Base-by-base conservation (phyloP, 2,329 filamentous ascomycete genomes). In the Chalaropsis ovoidea region DNA sequence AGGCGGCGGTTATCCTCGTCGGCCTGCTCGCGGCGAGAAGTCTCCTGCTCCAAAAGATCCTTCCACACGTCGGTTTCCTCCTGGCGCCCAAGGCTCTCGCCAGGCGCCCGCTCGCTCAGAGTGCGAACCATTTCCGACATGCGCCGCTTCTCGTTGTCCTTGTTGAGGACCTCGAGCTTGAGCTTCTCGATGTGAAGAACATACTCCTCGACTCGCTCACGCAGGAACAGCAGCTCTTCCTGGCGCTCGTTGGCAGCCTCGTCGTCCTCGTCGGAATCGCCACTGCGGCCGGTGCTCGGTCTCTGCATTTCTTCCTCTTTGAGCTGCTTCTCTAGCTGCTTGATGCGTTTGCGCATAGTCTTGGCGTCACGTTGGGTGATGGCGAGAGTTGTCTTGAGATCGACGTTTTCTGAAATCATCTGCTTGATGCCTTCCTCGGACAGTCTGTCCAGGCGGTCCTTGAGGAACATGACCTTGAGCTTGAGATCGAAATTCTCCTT, bases 401-500 rank as follows among this genome's bases (percentile, higher is more conserved):
- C 91, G 3, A 97, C 93, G 71, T 96, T 99, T 75, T 96, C 93
- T 56, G 90, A 91, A 71, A 97, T 95, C 87, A 96, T 95, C 74
- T 96, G 93, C 76, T 95, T 95, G 74, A 99, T 87, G 69, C 92
- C 91, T 76, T 97, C 93, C 74, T 97, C 93, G 1, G 92, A 96
- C 52, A 95, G 83, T 73, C 93, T 94, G 75, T 95, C 91, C 22
- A 99, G 78, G 1, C 93, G 88, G 74, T 97, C 90, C 71, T 93
- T 95, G 61, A 99, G 82, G 72, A 96, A 99, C 80, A 96, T 95
- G 69, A 97, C 94, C 74, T 96, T 95, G 76, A 97, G 86, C 76
- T 97, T 96, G 65, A 97, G 78, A 73, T 96, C 93, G 73, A 97
- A 99, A 70, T 99, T 99, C 75, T 99, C 94, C 76, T 99, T 99